Base-by-base conservation (phyloP, 371 early-diverging fungal genomes). In the Funneliformis caledonium region DNA sequence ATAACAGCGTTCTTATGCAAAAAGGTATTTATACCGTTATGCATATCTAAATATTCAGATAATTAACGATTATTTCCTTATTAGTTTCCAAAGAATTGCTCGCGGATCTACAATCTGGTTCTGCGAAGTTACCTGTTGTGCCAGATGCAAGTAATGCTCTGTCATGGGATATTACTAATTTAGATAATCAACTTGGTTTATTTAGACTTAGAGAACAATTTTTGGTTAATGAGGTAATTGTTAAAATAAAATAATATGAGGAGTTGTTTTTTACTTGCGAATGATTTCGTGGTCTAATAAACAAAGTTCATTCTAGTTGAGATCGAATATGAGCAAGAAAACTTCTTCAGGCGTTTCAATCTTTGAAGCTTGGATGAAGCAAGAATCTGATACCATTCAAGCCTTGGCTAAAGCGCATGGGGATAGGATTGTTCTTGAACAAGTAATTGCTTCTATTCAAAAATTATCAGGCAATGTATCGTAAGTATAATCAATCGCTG, bases 281-380 rank as follows among this genome's bases (percentile, higher is more conserved):
- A 67, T 14, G 11, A 42, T 31, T 67, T 31, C 14, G 16, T 67
- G 7, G 6, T 67, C 43, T 14, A 2, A 16, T 16, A 19, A 11
- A 31, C 64, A 33, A 33, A 31, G 0, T 1, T 69, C 31, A 72
- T 31, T 52, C 56, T 37, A 86, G 84, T 84, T 93, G 37, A 86
- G 83, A 45, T 65, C 79, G 22, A 84, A 81, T 43, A 88, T 93
- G 89, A 83, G 85, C 76, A 73, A 77, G 61, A 89, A 90, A 83
- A 84, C 87, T 52, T 59, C 73, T 69, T 62, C 81, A 10, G 90
- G 89, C 72, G 81, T 84, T 74, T 62, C 76, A 8, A 60, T 93
- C 82, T 93, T 90, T 81, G 90, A 93, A 48, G 89, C 91, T 56
- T 94, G 94, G 94, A 92, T 93, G 93, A 81, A 84, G 62, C 86